Evolutionary conservation across 345 rosid species (phyloP).

Genomic region (Conringia planisiliqua): DNA sequence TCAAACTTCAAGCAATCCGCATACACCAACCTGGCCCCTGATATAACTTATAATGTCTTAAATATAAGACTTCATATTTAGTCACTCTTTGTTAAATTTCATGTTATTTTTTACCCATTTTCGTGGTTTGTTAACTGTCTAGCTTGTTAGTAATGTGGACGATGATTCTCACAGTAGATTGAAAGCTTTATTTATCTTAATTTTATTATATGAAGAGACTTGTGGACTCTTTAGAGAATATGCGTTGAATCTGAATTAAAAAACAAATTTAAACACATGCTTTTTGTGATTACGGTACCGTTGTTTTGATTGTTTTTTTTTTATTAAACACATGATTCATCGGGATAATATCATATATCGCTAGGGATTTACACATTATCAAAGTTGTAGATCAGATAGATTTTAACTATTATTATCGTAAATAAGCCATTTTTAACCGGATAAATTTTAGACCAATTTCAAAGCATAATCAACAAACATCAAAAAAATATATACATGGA

Average conservation of each 20-base stretch:
- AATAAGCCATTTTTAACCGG: no score
- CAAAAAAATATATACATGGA: neutral
- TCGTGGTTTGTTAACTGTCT: neutral
- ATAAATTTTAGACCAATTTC: neutral
- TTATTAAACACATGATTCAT: no score
- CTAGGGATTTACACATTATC: neutral
- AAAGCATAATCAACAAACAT: neutral
- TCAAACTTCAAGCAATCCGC: no score
- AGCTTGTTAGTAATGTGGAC: neutral
- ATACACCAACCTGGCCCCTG: no score
- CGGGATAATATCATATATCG: neutral
- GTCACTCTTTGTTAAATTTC: neutral
- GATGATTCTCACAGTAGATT: neutral
- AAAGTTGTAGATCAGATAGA: neutral
- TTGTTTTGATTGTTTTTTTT: neutral
- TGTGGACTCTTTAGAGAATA: neutral
- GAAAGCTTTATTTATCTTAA: neutral
- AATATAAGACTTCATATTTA: no score
- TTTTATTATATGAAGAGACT: neutral
- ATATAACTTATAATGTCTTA: neutral
- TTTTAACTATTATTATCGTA: no score
- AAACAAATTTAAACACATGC: neutral
- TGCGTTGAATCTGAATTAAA: neutral
- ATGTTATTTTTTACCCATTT: neutral
- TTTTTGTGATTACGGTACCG: neutral